These are phyloP conservation scores for Annulohypoxylon truncatum DNA, from an alignment of 2,329 filamentous ascomycete genomes.

Conservation along the genomic window DNA sequence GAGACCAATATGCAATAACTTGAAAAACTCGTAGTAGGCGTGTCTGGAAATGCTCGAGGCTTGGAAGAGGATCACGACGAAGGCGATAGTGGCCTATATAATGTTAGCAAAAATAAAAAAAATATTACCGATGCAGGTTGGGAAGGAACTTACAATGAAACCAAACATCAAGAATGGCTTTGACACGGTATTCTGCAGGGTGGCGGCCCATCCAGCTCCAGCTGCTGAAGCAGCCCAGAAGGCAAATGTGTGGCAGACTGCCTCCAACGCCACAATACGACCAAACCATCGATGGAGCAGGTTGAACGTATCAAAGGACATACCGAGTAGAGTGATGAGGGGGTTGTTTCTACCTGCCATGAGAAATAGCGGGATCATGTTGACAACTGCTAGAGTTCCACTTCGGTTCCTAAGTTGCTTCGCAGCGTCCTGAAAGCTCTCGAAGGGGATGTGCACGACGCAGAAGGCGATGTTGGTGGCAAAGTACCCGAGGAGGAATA, in stretches of 20 bases:
- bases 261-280: slow-evolving; percentile 78
- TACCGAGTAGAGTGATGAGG: slow-evolving; percentile 75
- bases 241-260: slow-evolving; percentile 72
- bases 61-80: slow-evolving; percentile 73
- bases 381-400: slow-evolving; percentile 76
- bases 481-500: slow-evolving; percentile 76
- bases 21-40: slow-evolving; percentile 83
- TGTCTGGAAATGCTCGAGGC: slow-evolving; percentile 78
- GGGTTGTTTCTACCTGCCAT: slow-evolving; percentile 83
- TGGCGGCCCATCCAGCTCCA: slow-evolving; percentile 60
- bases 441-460: slow-evolving; percentile 72
- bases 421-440: slow-evolving; percentile 57
- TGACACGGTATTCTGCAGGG: slow-evolving; percentile 52
- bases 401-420: slow-evolving; percentile 73
- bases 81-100: slow-evolving; percentile 65
- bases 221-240: slow-evolving; percentile 62
- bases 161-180: slow-evolving; percentile 68
- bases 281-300: slow-evolving; percentile 84
- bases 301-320: slow-evolving; percentile 87
- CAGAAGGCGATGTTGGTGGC: slow-evolving; percentile 82
- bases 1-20: slow-evolving; percentile 75
- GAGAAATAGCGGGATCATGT: slow-evolving; percentile 82
- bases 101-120: slow-evolving; percentile 22
- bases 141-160: slow-evolving; percentile 65
- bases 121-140: neutral